Percentiles rank a stretch among this genome's conserved stretches.
Evolutionary conservation across 164 flowering plant genomes (phyloP).

Genomic region (Sedum album): DNA sequence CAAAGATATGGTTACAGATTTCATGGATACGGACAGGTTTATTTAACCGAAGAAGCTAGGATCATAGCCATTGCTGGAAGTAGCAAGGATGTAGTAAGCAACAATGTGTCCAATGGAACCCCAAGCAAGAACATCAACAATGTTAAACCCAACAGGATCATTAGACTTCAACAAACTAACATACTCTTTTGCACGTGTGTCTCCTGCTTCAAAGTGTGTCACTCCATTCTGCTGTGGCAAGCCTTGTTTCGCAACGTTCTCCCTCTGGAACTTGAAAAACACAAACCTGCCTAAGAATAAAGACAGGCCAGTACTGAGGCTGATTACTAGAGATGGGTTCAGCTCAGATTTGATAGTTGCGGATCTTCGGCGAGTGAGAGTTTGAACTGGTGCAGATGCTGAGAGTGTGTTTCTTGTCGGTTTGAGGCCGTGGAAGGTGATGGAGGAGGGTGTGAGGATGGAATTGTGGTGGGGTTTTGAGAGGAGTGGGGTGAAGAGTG

Average conservation of each 20-base stretch:
- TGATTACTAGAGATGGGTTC: conserved; percentile 65
- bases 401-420: neutral
- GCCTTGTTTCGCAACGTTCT: conserved; percentile 88
- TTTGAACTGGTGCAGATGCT: neutral
- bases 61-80: conserved; percentile 92
- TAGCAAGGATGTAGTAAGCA: conserved; percentile 92
- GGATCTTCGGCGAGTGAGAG: neutral
- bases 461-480: too few species aligned
- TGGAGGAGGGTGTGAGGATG: too few species aligned
- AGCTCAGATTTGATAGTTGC: conserved; percentile 47
- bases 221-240: conserved; percentile 83
- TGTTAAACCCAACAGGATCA: conserved; percentile 94
- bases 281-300: conserved; percentile 90
- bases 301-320: conserved; percentile 91
- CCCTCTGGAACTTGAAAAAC: conserved; percentile 96
- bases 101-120: conserved; percentile 95
- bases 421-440: too few species aligned
- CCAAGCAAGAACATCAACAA: conserved; percentile 97
- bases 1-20: too few species aligned
- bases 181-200: conserved; percentile 80
- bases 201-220: conserved; percentile 95
- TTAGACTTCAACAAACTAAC: conserved; percentile 85
- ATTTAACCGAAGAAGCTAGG: conserved; percentile 58
- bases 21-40: too few species aligned
- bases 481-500: too few species aligned